phyloP scores from a whole-genome alignment of 2,329 filamentous ascomycete genomes.

The Aspergillus fischeri region DNA sequence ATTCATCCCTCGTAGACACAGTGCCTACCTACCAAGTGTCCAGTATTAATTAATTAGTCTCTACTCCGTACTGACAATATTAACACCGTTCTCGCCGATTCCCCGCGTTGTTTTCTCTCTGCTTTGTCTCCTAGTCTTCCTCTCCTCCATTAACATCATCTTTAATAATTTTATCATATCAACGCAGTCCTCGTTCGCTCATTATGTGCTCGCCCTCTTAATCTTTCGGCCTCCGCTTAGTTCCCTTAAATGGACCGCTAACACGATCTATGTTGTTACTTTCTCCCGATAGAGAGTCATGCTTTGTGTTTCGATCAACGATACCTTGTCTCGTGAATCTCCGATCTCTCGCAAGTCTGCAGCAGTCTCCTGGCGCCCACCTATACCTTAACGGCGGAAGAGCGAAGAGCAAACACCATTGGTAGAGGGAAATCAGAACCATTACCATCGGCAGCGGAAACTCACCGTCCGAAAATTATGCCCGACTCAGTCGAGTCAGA shows the following conservation, averaged over 20 bases:
- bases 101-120: neutral
- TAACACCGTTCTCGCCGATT: no score
- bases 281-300: constrained; percentile 18
- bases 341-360: constrained; percentile 16
- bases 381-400: constrained; percentile 13
- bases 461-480: constrained; percentile 19
- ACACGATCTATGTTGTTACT: neutral
- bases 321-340: constrained; percentile 14
- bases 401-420: neutral
- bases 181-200: neutral
- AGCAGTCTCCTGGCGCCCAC: constrained; percentile 19
- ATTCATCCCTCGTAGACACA: no score
- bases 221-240: no score
- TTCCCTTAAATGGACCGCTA: neutral
- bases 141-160: neutral
- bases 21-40: no score
- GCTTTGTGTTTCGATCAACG: constrained; percentile 17
- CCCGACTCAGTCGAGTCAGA: constrained; percentile 30
- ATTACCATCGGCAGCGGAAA: neutral
- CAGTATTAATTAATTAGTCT: no score
- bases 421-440: neutral
- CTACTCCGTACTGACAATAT: no score
- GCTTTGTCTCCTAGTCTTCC: neutral
- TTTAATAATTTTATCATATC: neutral
- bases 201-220: neutral